Conservation (phyloP, 2,329 filamentous ascomycete genomes). For the Penicillium glabrum region DNA sequence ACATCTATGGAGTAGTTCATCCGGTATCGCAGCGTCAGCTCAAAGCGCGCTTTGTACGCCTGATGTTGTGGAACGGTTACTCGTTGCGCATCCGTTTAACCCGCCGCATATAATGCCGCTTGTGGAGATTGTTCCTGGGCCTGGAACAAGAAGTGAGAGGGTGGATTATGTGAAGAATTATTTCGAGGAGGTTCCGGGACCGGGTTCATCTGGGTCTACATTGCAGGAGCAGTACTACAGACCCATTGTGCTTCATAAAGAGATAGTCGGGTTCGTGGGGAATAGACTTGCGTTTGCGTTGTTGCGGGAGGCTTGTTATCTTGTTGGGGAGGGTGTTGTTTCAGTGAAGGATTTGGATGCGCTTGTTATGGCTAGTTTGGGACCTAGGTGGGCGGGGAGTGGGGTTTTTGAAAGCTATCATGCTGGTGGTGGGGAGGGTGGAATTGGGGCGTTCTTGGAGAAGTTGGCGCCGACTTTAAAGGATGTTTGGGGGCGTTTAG, state of each 20-base stretch:
- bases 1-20: conserved; percentile 59
- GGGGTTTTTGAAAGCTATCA: conserved; percentile 61
- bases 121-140: conserved; percentile 57
- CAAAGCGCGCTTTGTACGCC: conserved; percentile 36
- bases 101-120: conserved; percentile 63
- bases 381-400: conserved; percentile 56
- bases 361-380: conserved; percentile 53
- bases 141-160: conserved; percentile 36
- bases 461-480: conserved; percentile 59
- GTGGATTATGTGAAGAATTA: conserved; percentile 39
- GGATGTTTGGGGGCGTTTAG: conserved; percentile 54
- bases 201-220: conserved; percentile 9
- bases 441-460: conserved; percentile 53
- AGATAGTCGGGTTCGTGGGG: conserved; percentile 57
- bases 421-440: conserved; percentile 56
- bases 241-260: conserved; percentile 53
- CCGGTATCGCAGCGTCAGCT: conserved; percentile 56
- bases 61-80: conserved; percentile 46
- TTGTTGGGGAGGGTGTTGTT: conserved; percentile 56
- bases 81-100: conserved; percentile 63
- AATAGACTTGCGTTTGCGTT: conserved; percentile 60
- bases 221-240: conserved; percentile 20
- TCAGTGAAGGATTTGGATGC: conserved; percentile 54
- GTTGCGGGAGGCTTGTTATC: conserved; percentile 55
- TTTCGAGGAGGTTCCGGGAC: conserved; percentile 29